Conservation (phyloP, 2,329 filamentous ascomycete genomes). For the Alternaria angustiovoidea region DNA sequence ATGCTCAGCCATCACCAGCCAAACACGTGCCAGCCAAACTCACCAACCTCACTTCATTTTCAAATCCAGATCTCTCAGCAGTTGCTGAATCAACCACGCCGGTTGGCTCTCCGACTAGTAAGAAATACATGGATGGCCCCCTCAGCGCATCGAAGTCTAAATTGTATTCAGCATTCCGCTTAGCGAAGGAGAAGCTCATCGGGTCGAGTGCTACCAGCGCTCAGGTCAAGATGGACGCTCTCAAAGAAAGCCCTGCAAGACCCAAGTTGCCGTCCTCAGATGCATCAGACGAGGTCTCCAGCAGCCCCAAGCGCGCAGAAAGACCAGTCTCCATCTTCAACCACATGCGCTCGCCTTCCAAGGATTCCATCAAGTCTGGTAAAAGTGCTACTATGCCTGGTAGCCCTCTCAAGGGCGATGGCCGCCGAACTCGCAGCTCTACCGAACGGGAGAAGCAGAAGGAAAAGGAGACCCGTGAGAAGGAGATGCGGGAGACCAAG, state of each 20-base stretch:
- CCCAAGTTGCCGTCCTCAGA: constrained; percentile 33
- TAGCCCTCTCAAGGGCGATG: constrained; percentile 47
- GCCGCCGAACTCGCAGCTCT: constrained; percentile 65
- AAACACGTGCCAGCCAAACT: constrained; percentile 59
- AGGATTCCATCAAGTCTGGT: constrained; percentile 44
- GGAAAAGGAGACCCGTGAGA: constrained; percentile 68
- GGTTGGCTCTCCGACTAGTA: constrained; percentile 61
- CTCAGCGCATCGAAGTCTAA: constrained; percentile 93
- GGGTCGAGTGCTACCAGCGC: constrained; percentile 71
- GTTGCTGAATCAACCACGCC: constrained; percentile 63
- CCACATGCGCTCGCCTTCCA: constrained; percentile 47
- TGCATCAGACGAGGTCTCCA: constrained; percentile 46
- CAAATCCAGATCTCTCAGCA: constrained; percentile 53
- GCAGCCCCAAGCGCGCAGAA: constrained; percentile 45
- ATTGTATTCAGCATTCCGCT: constrained; percentile 88
- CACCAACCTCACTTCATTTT: constrained; percentile 56
- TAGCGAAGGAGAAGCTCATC: constrained; percentile 83
- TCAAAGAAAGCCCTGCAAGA: constrained; percentile 47
- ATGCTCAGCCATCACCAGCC: constrained; percentile 47
- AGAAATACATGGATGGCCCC: constrained; percentile 73
- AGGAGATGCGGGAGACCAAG: constrained; percentile 63
- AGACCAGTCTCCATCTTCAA: constrained; percentile 45
- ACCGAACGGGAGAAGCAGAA: constrained; percentile 66
- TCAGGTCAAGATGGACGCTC: constrained; percentile 65
- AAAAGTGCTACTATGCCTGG: constrained; percentile 34